Evolutionary conservation across 225 moss, liverwort and hornwort genomes (phyloP).

Genomic region (Thuidium tamariscinum): DNA sequence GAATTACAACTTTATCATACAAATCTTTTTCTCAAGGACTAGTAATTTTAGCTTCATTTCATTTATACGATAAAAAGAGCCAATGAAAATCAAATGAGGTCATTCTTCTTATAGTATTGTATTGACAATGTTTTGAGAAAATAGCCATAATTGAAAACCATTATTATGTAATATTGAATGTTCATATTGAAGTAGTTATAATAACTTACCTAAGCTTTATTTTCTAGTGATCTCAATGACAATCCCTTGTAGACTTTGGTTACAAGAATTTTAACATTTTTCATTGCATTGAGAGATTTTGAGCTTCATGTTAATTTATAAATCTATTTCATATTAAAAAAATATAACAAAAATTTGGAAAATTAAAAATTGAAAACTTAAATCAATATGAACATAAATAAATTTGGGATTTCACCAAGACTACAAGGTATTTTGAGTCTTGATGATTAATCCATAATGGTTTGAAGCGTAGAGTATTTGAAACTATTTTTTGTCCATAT

Average conservation of each 20-base stretch:
- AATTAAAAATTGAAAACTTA: too few species aligned
- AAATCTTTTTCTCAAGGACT: accelerated
- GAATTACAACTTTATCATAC: not conserved
- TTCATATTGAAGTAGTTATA: not conserved
- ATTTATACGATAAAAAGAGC: not conserved
- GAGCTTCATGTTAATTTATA: not conserved
- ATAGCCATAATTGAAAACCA: not conserved
- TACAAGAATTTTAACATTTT: not conserved
- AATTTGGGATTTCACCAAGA: not conserved
- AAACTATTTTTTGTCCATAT: not conserved
- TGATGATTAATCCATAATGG: accelerated
- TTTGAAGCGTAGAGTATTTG: not conserved
- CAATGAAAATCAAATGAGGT: not conserved
- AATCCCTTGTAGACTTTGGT: not conserved
- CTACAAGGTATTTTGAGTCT: not conserved
- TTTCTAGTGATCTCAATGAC: accelerated
- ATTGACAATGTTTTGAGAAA: not conserved
- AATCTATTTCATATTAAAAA: not conserved
- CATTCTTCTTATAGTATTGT: not conserved
- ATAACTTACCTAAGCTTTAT: not conserved
- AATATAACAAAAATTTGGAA: accelerated
- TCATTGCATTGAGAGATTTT: not conserved
- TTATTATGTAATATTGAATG: not conserved
- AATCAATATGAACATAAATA: not conserved
- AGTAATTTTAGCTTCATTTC: not conserved